Base-by-base conservation (phyloP, 176 grass and related monocot genomes). In the Metroxylon sagu region DNA sequence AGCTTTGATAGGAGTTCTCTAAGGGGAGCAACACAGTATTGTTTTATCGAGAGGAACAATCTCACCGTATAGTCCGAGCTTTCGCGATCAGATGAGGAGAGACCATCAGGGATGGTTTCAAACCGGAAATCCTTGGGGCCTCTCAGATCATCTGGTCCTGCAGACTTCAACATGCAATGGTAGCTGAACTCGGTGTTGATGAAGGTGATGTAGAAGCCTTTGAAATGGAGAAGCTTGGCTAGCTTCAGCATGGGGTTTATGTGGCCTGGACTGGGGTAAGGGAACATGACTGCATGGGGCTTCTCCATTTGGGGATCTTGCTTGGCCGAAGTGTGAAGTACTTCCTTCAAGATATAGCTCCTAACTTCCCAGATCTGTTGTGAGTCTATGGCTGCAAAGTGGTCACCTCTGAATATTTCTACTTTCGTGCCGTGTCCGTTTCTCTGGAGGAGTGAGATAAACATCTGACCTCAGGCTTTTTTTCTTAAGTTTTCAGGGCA, bases 1-100 rank as follows among this genome's bases (percentile, higher is more conserved):
- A 83, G 76, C 0, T 28, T 56, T 3, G 21, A 25, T 4, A 88
- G 68, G 19, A 80, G 73, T 39, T 19, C 18, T 25, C 15, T 61
- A 23, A 88, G 48, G 27, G 64, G 76, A 18, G 72, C 72, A 12
- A 74, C 62, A 31, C 58, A 80, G 28, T 26, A 80, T 19, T 64
- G 66, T 31, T 0, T 25, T 14, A 69, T 64, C 28, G 80, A 49
- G 59, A 49, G 49, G 69, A 69, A 79, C 29, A 88, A 56, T 1
- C 73, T 19, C 0, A 70, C 10, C 14, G 72, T 49, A 52, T 76
- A 74, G 64, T 88, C 74, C 14, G 80, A 77, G 31, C 61, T 71
- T 35, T 88, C 64, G 1, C 60, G 61, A 50, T 83, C 80, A 0
- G 50, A 39, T 12, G 56, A 2, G 3, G 59, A 70, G 59, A 50